Percentiles rank a stretch among this genome's conserved stretches.
Conservation (phyloP, 2,329 filamentous ascomycete genomes). For the Cladosporium velox region DNA sequence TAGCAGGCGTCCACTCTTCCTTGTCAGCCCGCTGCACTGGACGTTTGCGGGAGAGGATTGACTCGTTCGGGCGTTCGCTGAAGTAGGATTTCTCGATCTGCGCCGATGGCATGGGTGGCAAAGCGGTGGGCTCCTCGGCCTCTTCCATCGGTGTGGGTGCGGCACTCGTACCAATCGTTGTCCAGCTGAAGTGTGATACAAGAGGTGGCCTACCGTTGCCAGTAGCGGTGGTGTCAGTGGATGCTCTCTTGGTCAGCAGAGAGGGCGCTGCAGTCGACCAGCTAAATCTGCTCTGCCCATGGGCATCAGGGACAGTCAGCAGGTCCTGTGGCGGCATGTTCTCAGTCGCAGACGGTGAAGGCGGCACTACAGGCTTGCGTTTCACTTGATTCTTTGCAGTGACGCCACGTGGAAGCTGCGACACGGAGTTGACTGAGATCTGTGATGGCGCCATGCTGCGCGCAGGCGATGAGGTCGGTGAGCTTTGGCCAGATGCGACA, state of each 20-base stretch:
- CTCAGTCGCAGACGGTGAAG: conserved; percentile 24
- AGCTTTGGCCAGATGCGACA: conserved; percentile 17
- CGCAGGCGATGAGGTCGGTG: conserved; percentile 30
- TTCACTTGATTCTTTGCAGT: conserved; percentile 22
- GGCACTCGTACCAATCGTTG: conserved; percentile 35
- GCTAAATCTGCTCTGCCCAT: conserved; percentile 35
- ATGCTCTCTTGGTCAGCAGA: conserved; percentile 26
- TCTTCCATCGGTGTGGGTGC: conserved; percentile 24
- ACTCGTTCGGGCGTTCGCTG: conserved; percentile 29
- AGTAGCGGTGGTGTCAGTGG: conserved; percentile 25
- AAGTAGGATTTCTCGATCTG: not conserved
- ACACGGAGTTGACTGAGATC: conserved; percentile 22
- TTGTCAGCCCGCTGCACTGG: conserved; percentile 35
- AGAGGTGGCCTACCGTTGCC: conserved; percentile 30
- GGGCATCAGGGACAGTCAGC: conserved; percentile 6
- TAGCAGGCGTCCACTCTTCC: conserved; percentile 29
- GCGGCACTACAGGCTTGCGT: conserved; percentile 30
- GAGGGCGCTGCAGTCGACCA: conserved; percentile 38
- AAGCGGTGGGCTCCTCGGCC: conserved; percentile 1
- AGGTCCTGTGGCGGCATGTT: conserved; percentile 28
- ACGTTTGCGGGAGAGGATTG: conserved; percentile 37
- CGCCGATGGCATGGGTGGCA: conserved; percentile 14
- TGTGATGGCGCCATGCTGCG: conserved; percentile 12
- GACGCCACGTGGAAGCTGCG: conserved; percentile 16
- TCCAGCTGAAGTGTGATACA: conserved; percentile 45